These are phyloP conservation scores for Pseudevernia furfuracea DNA, from an alignment of 495 filamentous ascomycete genomes.

Conservation along the genomic window DNA sequence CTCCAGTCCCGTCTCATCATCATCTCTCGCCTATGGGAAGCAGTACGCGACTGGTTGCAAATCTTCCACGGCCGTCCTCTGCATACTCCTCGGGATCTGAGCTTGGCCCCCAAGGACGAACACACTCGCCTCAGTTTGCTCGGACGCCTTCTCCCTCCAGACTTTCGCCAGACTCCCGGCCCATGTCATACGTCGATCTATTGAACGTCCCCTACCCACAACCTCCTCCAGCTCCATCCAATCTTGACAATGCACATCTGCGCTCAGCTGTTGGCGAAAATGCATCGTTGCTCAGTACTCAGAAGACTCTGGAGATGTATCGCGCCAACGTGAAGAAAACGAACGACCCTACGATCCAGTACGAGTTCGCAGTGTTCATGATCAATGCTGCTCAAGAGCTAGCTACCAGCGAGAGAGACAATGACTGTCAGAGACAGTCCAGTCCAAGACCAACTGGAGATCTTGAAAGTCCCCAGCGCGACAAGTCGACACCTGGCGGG, in stretches of 20 bases:
- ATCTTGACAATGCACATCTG: constrained; percentile 70
- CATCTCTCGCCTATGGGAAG: constrained; percentile 2
- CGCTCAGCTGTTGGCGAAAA: constrained; percentile 74
- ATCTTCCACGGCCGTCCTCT: constrained; percentile 57
- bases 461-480: constrained; percentile 34
- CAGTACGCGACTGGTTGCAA: constrained; percentile 12
- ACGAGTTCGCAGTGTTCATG: constrained; percentile 93
- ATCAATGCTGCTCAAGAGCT: constrained; percentile 72
- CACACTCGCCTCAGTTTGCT: constrained; percentile 45
- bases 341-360: constrained; percentile 76
- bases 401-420: constrained; percentile 34
- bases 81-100: constrained; percentile 67
- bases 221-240: constrained; percentile 64
- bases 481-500: constrained; percentile 29
- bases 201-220: constrained; percentile 85
- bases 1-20: constrained; percentile 10
- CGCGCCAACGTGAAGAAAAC: constrained; percentile 93
- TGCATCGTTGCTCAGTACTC: constrained; percentile 79
- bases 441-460: constrained; percentile 32
- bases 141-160: constrained; percentile 50
- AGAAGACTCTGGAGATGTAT: constrained; percentile 96
- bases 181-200: constrained; percentile 77
- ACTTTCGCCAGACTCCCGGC: constrained; percentile 67
- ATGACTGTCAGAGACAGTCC: constrained; percentile 29
- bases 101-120: constrained; percentile 50